These are phyloP conservation scores for Persicaria tinctoria DNA, from an alignment of 148 eudicot species.

Conservation along the genomic window DNA sequence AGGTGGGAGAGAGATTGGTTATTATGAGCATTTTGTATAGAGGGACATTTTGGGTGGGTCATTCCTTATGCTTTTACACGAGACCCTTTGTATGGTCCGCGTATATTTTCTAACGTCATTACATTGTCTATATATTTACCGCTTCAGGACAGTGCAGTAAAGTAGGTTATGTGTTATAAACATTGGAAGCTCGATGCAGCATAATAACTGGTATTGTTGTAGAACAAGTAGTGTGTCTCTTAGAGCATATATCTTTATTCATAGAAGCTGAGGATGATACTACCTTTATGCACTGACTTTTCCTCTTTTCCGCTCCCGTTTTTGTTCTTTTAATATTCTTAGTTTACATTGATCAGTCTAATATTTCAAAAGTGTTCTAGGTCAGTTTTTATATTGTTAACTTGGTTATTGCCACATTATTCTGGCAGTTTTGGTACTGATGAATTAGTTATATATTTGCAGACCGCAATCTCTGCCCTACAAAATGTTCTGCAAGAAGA, in stretches of 20 bases:
- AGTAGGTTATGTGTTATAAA: not conserved
- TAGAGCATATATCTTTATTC: not conserved
- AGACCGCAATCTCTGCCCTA: conserved; percentile 25
- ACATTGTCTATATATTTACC: no score
- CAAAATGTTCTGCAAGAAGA: conserved; percentile 98
- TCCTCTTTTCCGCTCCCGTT: not conserved
- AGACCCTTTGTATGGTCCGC: no score
- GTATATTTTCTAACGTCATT: no score
- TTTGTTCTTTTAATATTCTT: not conserved
- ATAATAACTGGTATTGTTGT: not conserved
- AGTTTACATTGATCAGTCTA: not conserved
- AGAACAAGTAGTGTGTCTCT: not conserved
- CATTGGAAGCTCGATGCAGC: not conserved
- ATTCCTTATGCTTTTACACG: no score
- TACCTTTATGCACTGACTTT: not conserved
- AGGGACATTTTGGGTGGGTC: no score
- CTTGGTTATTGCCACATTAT: not conserved
- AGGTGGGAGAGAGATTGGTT: no score
- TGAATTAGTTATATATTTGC: not conserved
- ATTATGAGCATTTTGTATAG: no score
- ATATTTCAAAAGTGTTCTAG: not conserved
- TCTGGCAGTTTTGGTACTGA: not conserved
- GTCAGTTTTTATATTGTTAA: not conserved
- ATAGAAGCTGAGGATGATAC: not conserved
- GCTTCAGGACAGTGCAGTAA: no score